Conservation (phyloP, 192 early-diverging fungal species). For the Tieghemiomyces parasiticus region DNA sequence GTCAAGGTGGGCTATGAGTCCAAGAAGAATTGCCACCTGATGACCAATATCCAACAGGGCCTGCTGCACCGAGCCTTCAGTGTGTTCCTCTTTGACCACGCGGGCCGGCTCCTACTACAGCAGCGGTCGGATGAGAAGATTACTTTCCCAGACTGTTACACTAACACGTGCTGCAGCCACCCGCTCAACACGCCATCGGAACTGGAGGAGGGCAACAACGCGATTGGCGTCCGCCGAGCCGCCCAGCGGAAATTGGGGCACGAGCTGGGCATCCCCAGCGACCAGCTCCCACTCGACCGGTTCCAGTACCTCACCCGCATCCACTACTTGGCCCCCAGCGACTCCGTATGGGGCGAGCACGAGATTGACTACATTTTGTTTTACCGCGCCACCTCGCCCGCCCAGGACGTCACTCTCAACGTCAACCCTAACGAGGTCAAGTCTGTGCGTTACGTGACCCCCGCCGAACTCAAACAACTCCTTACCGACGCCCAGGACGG, state of each 20-base stretch:
- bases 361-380: slow-evolving; percentile 97
- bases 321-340: slow-evolving; percentile 90
- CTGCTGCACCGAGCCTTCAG: slow-evolving; percentile 92
- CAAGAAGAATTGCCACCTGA: slow-evolving; percentile 95
- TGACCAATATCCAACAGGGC: slow-evolving; percentile 80
- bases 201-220: slow-evolving; percentile 64
- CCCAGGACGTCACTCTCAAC: slow-evolving; percentile 48
- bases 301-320: slow-evolving; percentile 88
- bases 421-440: slow-evolving; percentile 88
- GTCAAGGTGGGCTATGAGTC: slow-evolving; percentile 64
- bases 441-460: slow-evolving; percentile 61
- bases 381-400: slow-evolving; percentile 35
- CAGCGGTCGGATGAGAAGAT: slow-evolving; percentile 95
- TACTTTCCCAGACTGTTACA: slow-evolving; percentile 92
- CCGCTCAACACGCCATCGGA: slow-evolving; percentile 70
- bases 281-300: slow-evolving; percentile 66
- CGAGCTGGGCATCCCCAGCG: slow-evolving; percentile 76
- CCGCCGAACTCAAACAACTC: slow-evolving; percentile 62
- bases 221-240: slow-evolving; percentile 69
- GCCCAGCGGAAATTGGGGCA: slow-evolving; percentile 91
- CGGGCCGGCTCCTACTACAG: slow-evolving; percentile 80
- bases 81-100: slow-evolving; percentile 85
- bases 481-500: slow-evolving; percentile 28
- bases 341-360: slow-evolving; percentile 98
- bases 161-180: slow-evolving; percentile 98